Conservation (phyloP, 169 alveolate species). For the Eimeria brunetti region DNA sequence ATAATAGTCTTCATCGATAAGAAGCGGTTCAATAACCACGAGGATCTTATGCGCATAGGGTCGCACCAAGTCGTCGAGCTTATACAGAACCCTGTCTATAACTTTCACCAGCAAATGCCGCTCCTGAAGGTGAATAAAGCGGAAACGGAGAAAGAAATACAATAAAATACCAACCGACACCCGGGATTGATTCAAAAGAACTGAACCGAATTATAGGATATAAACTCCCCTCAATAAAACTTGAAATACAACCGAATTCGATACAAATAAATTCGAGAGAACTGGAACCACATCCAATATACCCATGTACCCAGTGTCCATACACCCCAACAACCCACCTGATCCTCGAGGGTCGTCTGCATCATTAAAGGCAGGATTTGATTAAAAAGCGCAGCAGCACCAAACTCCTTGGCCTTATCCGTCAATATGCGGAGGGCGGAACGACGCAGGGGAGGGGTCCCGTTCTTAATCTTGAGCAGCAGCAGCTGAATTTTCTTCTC, state of each 20-base stretch:
- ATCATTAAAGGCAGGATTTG: constrained; percentile 98
- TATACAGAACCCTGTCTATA: constrained; percentile 97
- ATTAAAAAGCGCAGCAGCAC: constrained; percentile 98
- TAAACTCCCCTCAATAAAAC: no score
- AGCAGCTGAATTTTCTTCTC: constrained; percentile 97
- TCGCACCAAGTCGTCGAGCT: constrained; percentile 97
- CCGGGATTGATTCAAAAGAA: neutral
- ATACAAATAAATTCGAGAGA: no score
- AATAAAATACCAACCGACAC: neutral
- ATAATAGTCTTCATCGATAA: constrained; percentile 99
- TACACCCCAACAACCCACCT: constrained; percentile 42
- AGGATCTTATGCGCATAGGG: constrained; percentile 99
- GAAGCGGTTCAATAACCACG: constrained; percentile 99
- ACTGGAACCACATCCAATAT: neutral
- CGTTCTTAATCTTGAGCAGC: constrained; percentile 98
- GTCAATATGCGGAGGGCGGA: constrained; percentile 97
- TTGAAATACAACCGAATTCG: no score
- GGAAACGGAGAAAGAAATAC: no score
- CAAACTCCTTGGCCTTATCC: constrained; percentile 98
- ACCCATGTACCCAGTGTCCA: neutral
- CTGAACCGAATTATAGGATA: neutral
- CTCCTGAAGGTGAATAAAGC: no score
- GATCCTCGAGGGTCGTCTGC: constrained; percentile 97
- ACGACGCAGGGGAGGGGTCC: constrained; percentile 98
- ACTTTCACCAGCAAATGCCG: constrained; percentile 99